Base-by-base conservation (phyloP, 148 eudicot species). In the Oxyria digyna region DNA sequence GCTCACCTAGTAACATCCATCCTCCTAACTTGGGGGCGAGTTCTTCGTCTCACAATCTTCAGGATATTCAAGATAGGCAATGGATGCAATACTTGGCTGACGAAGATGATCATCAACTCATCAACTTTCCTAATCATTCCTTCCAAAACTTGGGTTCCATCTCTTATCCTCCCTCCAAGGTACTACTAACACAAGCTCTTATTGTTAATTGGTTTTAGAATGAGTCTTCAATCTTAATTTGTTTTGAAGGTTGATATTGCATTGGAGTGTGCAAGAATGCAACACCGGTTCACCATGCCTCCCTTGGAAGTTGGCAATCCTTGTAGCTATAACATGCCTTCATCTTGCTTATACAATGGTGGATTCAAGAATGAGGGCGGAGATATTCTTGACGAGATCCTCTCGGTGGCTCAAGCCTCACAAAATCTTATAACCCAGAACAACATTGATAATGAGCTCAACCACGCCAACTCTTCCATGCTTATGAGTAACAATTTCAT, bases 221-320 rank as follows among this genome's bases (percentile, higher is more conserved):
- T 42, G 2, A 42, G 45, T 14, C 1, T 0, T 45, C 8, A 9
- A 29, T 59, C 38, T 12, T 31, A 0, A 20, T 3, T 4, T 27
- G 5, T 9, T 59, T 29, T 5, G 2, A 74, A 89, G 98, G 96
- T 82, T 62, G 96, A 92, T 76, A 81, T 87, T 68, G 91, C 88
- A 71, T 71, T 93, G 78, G 95, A 93, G 72, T 89, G 98, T 64
- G 89, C 98, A 74, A 84, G 98, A 70, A 55, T 89, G 76, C 91
- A 89, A 64, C 89, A 93, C 4, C 74, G 89, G 26, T 74, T 87
- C 68, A 59, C 87, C 23, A 50, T 89, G 63, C 96, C 98, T n/a
- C 91, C 96, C 52, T 71, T 93, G 55, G 91, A 89, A 75, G 89
- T 81, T 33, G 24, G 23, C 1, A 14, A 48, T 17, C 35, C 43